Evolutionary conservation across 1,139 yeast species (phyloP), one percentile per base, ranked within the genome.

Genomic region (Meyerozyma sp.): DNA sequence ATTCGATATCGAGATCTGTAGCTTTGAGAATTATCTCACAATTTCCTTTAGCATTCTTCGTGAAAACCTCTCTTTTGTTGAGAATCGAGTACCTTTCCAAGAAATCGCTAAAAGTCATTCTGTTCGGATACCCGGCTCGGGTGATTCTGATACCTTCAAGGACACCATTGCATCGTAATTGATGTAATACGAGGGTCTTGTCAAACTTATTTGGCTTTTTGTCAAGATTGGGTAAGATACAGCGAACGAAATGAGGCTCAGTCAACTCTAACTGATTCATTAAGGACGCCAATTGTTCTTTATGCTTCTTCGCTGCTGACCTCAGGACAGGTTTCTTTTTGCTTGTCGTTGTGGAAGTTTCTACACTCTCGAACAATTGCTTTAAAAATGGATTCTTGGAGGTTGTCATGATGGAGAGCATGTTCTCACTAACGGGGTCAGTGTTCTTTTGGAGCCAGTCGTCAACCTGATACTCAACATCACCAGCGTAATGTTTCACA

Each of bases 141-240:
- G 98, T 96, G 49, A 94, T 93, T 63, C 98, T 77, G 37, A 94
- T 94, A 50, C 99, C 99, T 70, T 94, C 99, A 41, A 94, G 68
- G 11, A 94, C 99, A 75, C 99, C 99, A 60, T 94, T 94, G 61
- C 98, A 94, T 49, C 97, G 75, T 48, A 94, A 73, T 64, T 94
- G 99, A 47, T 87, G 93, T 42, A 93, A 69, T 4, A 94, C 96
- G 35, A 94, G 68, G 27, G 66, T 68, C 55, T 85, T 88, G 55
- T 90, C 91, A 56, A 93, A 85, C 41, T 73, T 69, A 40, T 77
- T 79, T 0, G 97, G 82, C 46, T 73, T 73, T 59, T 93, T 91
- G 32, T 77, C 71, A 50, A 81, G 80, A 57, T 94, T 94, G 8
- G 99, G 99, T 40, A 94, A 70, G 44, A 94, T 94, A 62, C 99